These are phyloP conservation scores for Hysterangium stoloniferum DNA, from an alignment of 768 basidiomycete genomes.

Conservation along the genomic window DNA sequence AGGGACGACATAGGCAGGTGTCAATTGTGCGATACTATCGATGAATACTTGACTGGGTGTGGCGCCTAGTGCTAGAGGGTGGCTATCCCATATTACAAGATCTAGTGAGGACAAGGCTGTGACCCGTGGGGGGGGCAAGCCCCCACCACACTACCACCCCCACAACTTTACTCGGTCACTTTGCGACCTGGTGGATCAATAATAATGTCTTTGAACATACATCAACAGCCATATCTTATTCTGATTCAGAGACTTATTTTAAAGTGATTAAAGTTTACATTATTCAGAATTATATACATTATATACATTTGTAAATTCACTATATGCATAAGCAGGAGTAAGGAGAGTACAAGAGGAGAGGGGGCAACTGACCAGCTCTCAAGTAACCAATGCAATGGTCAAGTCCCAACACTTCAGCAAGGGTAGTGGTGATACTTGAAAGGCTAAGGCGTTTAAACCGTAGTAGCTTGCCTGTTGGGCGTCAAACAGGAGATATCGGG, in stretches of 20 bases:
- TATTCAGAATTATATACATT: too few relatives aligned
- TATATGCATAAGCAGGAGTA: conserved; percentile 51
- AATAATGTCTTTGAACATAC: too few relatives aligned
- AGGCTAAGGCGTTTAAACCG: conserved; percentile 28
- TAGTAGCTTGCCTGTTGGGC: conserved; percentile 31
- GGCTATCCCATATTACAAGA: conserved; percentile 25
- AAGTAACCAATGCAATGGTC: conserved; percentile 35
- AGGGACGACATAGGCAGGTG: conserved; percentile 11
- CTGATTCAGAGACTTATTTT: too few relatives aligned
- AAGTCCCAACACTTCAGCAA: conserved; percentile 32
- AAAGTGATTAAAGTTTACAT: too few relatives aligned
- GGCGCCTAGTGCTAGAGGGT: conserved; percentile 35
- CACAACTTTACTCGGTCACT: too few relatives aligned
- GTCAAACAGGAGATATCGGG: conserved; percentile 31
- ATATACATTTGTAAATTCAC: too few relatives aligned
- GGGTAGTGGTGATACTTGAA: conserved; percentile 28
- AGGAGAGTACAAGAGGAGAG: background rate
- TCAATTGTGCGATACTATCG: conserved; percentile 34
- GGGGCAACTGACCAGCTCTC: conserved; percentile 13
- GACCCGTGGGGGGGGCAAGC: background rate
- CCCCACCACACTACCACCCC: too few relatives aligned
- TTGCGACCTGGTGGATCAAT: too few relatives aligned
- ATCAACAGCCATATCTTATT: too few relatives aligned
- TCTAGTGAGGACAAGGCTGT: conserved; percentile 16
- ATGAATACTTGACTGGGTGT: conserved; percentile 37